These are phyloP conservation scores for Mortierella hygrophila DNA, from an alignment of 192 early-diverging fungal genomes.

Conservation along the genomic window DNA sequence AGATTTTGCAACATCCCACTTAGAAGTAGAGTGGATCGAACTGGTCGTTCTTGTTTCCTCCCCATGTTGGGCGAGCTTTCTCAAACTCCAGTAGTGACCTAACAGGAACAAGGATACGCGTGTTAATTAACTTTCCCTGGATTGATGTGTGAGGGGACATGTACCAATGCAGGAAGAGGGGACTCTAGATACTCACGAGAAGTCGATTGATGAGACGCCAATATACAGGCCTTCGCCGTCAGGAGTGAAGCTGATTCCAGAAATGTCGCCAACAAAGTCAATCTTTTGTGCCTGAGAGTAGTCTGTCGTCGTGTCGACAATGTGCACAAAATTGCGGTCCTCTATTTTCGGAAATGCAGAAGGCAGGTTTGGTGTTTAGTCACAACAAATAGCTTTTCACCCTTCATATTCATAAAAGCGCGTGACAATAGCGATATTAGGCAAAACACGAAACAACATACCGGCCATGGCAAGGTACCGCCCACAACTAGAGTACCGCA, in stretches of 20 bases:
- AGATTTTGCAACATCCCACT: not conserved
- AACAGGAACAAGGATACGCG: not conserved
- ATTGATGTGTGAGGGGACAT: not conserved
- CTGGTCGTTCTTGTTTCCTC: not conserved
- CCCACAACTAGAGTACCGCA: conserved; percentile 48
- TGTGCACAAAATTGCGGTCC: conserved; percentile 41
- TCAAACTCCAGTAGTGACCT: conserved; percentile 52
- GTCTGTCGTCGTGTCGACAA: conserved; percentile 40
- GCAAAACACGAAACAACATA: not conserved
- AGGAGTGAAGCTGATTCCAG: conserved; percentile 46
- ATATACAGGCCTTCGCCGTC: conserved; percentile 39
- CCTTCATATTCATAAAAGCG: not conserved
- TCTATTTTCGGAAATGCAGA: conserved; percentile 11
- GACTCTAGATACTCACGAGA: conserved; percentile 24
- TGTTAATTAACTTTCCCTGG: not conserved
- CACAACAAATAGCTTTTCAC: not conserved
- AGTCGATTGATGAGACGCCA: conserved; percentile 35
- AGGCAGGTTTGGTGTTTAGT: not conserved
- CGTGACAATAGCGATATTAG: not conserved
- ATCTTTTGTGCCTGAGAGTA: conserved; percentile 41
- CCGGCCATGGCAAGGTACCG: conserved; percentile 50
- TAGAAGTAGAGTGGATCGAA: not conserved
- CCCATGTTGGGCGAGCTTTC: not conserved
- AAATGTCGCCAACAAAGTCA: conserved; percentile 49
- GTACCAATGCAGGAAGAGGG: not conserved